phyloP scores from a whole-genome alignment of 2,329 filamentous ascomycete genomes.

The Thermomyces lanuginosus region DNA sequence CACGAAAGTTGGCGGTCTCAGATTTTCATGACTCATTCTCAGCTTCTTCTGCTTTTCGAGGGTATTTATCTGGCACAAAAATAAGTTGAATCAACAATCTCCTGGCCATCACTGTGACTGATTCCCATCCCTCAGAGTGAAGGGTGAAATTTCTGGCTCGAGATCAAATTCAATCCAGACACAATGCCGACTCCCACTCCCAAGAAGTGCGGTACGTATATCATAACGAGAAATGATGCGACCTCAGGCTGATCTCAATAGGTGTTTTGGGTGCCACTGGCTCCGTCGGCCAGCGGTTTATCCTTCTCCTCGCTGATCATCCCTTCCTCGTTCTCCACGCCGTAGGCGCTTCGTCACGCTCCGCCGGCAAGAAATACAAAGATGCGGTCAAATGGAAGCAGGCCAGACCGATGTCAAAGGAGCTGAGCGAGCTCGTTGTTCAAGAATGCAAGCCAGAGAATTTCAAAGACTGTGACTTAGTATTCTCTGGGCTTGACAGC shows the following conservation, averaged over 20 bases:
- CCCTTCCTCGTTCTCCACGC: conserved; percentile 75
- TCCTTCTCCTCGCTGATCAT: conserved; percentile 76
- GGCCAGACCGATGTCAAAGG: conserved; percentile 59
- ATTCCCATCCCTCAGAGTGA: too few species aligned
- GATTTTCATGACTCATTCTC: too few species aligned
- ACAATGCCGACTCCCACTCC: conserved; percentile 17
- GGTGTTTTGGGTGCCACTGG: conserved; percentile 81
- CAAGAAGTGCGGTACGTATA: conserved; percentile 25
- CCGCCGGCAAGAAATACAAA: conserved; percentile 83
- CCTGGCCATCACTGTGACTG: too few species aligned
- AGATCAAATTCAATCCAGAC: too few species aligned
- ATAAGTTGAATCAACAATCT: too few species aligned
- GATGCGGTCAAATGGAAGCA: conserved; percentile 96
- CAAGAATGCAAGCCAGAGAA: conserved; percentile 68
- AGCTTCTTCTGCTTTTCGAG: too few species aligned
- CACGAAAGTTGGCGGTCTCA: too few species aligned
- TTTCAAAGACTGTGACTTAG: conserved; percentile 78
- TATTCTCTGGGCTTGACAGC: conserved; percentile 84
- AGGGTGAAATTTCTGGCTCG: too few species aligned
- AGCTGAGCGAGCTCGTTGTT: conserved; percentile 63
- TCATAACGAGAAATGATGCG: too few species aligned
- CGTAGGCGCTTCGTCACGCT: conserved; percentile 75
- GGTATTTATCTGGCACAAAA: too few species aligned
- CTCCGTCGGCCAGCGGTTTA: conserved; percentile 88
- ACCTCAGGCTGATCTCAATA: too few species aligned